These are phyloP conservation scores for Microsporum canis DNA, from an alignment of 2,329 filamentous ascomycete species.

Conservation along the genomic window DNA sequence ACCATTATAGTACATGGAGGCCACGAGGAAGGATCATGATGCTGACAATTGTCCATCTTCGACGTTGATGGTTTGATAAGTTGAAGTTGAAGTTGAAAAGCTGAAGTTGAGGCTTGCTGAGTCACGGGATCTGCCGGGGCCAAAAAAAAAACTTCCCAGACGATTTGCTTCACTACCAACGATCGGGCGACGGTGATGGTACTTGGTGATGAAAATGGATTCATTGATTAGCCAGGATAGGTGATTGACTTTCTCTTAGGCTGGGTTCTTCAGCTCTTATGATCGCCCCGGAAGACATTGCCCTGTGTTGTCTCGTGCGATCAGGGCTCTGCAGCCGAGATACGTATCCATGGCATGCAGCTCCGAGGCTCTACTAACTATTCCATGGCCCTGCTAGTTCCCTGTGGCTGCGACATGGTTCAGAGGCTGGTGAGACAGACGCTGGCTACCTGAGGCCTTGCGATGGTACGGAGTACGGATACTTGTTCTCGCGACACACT, in stretches of 20 bases:
- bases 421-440: neutral
- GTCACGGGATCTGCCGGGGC: neutral
- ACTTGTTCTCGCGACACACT: no score
- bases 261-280: constrained; percentile 1
- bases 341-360: neutral
- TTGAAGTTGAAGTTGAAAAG: neutral
- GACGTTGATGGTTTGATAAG: neutral
- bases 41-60: neutral
- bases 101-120: neutral
- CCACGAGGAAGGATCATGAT: neutral
- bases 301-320: neutral
- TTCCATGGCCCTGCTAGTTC: neutral
- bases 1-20: neutral
- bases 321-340: neutral
- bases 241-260: constrained; percentile 2
- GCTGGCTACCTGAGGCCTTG: neutral
- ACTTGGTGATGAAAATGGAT: neutral
- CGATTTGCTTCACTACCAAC: neutral
- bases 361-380: neutral
- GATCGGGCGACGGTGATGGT: neutral
- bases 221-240: neutral
- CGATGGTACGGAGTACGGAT: no score
- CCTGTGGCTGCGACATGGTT: neutral
- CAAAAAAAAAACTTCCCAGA: neutral
- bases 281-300: neutral